These are phyloP conservation scores for Pseudozyma hubeiensis DNA, from an alignment of 1,284 basidiomycete genomes.

Conservation along the genomic window DNA sequence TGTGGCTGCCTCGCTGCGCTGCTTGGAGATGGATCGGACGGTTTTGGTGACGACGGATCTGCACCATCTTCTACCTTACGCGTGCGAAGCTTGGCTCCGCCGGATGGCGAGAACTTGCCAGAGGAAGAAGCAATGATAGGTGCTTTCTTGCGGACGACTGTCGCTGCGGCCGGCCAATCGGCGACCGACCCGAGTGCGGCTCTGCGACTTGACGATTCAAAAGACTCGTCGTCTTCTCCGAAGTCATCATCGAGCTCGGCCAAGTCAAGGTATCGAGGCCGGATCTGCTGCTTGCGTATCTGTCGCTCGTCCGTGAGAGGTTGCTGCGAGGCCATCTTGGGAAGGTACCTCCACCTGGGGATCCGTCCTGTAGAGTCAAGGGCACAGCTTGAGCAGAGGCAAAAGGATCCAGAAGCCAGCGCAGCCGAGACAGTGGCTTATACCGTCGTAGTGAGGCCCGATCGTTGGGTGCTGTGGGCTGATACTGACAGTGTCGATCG, in stretches of 20 bases:
- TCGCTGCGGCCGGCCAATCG: conserved; percentile 60
- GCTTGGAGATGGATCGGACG: background rate
- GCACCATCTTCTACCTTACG: conserved; percentile 13
- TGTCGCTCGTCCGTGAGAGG: conserved; percentile 24
- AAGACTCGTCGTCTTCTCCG: conserved; percentile 1
- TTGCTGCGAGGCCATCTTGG: conserved; percentile 24
- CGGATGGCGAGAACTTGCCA: conserved; percentile 8
- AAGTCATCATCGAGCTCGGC: conserved; percentile 49
- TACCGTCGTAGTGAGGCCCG: too few species aligned
- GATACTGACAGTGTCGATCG: background rate
- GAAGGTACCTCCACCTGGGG: background rate
- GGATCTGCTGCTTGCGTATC: conserved; percentile 52
- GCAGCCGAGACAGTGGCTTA: too few species aligned
- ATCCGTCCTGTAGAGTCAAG: background rate
- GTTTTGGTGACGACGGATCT: background rate
- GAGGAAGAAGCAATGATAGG: conserved; percentile 32
- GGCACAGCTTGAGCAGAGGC: background rate
- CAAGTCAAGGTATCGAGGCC: conserved; percentile 55
- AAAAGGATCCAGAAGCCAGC: too few species aligned
- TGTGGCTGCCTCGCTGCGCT: background rate
- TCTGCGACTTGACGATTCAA: conserved; percentile 15
- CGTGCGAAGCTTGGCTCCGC: too few species aligned
- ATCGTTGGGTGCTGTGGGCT: background rate
- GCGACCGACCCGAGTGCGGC: conserved; percentile 36
- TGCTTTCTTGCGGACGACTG: conserved; percentile 44